phyloP scores from a whole-genome alignment of 2,329 filamentous ascomycete species.

The Cryphonectria carpinicola region DNA sequence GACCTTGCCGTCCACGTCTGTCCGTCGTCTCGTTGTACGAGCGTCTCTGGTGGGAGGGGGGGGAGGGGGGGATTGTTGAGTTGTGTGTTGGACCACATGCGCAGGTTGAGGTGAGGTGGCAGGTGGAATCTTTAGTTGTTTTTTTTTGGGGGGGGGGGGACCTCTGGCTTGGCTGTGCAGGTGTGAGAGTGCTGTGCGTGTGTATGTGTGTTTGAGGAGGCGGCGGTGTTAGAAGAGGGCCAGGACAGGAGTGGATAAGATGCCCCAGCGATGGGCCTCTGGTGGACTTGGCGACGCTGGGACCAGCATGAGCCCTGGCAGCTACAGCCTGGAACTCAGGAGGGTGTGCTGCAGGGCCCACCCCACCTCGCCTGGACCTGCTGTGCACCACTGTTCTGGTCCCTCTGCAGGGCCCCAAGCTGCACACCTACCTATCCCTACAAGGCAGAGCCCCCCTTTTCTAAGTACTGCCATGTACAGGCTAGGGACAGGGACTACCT shows the following conservation, averaged over 20 bases:
- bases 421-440: not conserved
- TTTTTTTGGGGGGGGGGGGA: not conserved
- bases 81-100: constrained; percentile 6
- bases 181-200: too few relatives aligned
- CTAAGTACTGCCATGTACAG: not conserved
- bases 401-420: not conserved
- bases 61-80: not conserved
- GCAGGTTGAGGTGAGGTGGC: constrained; percentile 18
- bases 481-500: not conserved
- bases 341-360: constrained; percentile 4
- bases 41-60: not conserved
- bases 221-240: constrained; percentile 4
- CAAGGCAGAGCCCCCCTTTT: not conserved
- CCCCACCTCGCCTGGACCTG: not conserved
- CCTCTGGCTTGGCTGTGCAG: not conserved
- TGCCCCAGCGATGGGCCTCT: not conserved
- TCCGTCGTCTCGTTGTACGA: not conserved
- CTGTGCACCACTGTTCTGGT: not conserved
- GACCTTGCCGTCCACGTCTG: not conserved
- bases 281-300: not conserved
- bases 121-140: constrained; percentile 20
- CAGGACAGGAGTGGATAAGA: constrained; percentile 2
- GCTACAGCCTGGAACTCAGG: constrained; percentile 13
- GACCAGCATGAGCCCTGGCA: constrained; percentile 10
- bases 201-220: constrained; percentile 6